Evolutionary conservation across 1,284 basidiomycete genomes (phyloP).

Genomic region (Prillingera fragicola): DNA sequence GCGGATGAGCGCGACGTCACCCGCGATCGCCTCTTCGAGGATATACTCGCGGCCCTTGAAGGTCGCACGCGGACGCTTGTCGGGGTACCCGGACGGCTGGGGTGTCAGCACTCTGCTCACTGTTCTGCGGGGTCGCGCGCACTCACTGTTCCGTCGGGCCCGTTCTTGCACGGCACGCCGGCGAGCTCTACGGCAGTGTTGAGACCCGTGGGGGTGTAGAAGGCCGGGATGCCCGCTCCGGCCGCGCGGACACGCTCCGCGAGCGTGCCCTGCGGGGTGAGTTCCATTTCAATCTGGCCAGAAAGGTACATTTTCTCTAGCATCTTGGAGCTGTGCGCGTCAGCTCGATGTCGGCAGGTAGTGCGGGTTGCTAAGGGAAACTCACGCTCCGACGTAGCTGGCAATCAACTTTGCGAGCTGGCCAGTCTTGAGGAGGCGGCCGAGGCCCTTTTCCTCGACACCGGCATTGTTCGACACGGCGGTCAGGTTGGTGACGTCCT

Average conservation of each 20-base stretch:
- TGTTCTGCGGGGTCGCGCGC: conserved; percentile 38
- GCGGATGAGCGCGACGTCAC: conserved; percentile 81
- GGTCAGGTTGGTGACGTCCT: conserved; percentile 65
- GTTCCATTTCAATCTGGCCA: conserved; percentile 79
- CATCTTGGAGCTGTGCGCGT: conserved; percentile 42
- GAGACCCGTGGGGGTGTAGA: conserved; percentile 90
- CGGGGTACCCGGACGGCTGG: conserved; percentile 59
- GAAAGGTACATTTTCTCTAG: conserved; percentile 62
- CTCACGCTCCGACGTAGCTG: conserved; percentile 66
- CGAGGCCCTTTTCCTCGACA: conserved; percentile 41
- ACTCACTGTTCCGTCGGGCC: conserved; percentile 66
- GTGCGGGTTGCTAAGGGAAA: background rate
- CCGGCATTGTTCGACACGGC: conserved; percentile 90
- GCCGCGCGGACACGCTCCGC: conserved; percentile 86
- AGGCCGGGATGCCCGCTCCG: conserved; percentile 90
- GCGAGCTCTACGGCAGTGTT: conserved; percentile 17
- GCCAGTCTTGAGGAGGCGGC: conserved; percentile 64
- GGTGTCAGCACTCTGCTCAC: conserved; percentile 16
- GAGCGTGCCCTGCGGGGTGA: conserved; percentile 84
- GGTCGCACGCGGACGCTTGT: conserved; percentile 69
- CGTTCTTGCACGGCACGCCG: conserved; percentile 47
- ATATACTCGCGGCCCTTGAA: conserved; percentile 79
- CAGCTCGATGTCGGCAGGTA: background rate
- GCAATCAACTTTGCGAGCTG: conserved; percentile 80
- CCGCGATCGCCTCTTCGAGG: conserved; percentile 78